These are phyloP conservation scores for Theobroma cacao DNA, from an alignment of 345 rosid species.

Conservation along the genomic window DNA sequence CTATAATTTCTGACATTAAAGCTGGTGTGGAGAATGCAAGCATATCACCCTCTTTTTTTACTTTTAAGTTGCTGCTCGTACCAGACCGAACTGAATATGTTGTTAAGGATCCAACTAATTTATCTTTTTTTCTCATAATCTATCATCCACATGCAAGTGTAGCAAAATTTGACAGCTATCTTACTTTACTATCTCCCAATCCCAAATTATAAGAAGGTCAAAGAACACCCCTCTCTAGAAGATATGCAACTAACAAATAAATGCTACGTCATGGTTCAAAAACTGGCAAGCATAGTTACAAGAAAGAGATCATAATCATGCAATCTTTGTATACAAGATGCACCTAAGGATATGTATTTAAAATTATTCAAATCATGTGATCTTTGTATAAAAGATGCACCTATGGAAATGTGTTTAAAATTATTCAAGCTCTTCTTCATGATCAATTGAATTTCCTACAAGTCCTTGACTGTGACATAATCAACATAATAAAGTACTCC, in stretches of 20 bases:
- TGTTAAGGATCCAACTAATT: not conserved
- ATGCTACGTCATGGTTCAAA: not conserved
- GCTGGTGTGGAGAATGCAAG: not conserved
- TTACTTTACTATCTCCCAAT: not conserved
- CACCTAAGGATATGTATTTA: not conserved
- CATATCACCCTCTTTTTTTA: not conserved
- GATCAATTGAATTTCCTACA: not conserved
- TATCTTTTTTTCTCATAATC: not conserved
- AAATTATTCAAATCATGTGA: not conserved
- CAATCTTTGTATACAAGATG: not conserved
- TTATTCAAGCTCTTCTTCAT: not conserved
- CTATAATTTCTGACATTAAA: not conserved
- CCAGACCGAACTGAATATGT: too few species aligned
- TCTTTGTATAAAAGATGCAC: not conserved
- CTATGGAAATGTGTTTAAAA: not conserved
- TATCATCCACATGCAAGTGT: not conserved
- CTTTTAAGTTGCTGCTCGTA: not conserved
- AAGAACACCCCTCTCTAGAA: not conserved
- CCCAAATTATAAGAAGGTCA: not conserved
- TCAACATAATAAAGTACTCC: not conserved
- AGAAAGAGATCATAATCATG: too few species aligned
- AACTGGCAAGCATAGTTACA: not conserved
- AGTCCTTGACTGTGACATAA: not conserved
- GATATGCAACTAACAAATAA: not conserved
- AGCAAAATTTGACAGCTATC: not conserved